Base-by-base conservation (phyloP, 345 rosid genomes). In the Xanthoceras sorbifolium region DNA sequence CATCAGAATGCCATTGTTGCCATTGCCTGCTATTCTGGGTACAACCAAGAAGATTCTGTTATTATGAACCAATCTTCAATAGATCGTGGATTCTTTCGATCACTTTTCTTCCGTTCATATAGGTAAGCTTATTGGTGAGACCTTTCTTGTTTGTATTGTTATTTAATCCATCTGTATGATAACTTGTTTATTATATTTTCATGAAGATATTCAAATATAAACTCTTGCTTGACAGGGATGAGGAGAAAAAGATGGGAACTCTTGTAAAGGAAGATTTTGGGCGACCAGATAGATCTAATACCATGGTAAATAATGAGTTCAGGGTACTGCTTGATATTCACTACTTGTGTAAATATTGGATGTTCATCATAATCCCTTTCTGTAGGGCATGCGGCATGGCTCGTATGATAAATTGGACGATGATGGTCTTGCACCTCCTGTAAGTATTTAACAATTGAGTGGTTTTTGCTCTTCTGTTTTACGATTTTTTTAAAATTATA, bases 371-470 rank as follows among this genome's bases (percentile, higher is more conserved):
- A 57, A 65, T 73, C 82, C 44, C 29, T 73, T 73, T 59, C 80
- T 82, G 29, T 86, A 95, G 98, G 99, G 98, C 75, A 93, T 93
- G 99, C 91, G 94, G 63, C 98, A 95, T 89, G 99, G 99, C 73
- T 95, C 99, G 44, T 95, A 95, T 71, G 98, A 95, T 68, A 95
- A 95, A 78, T 79, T 95, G 86, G 99, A 95, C 60, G 98, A 95
- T 78, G 99, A 95, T 89, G 99, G 99, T 82, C 97, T 95, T 78
- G 99, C 96, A 31, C 99, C 97, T 86, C 99, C 99, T 66, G 97
- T 93, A 83, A 88, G 96, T 78, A 32, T 23, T 73, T 73, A 46
- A 17, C 40, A 23, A 31, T n/a, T 48, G 57, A 75, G 12, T 31
- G 64, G n/a, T 52, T 62, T 9, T 25, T 2, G 1, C 46, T 4